These are phyloP conservation scores for Plasmodium sp. DNA, from an alignment of 169 alveolate species.

Conservation along the genomic window DNA sequence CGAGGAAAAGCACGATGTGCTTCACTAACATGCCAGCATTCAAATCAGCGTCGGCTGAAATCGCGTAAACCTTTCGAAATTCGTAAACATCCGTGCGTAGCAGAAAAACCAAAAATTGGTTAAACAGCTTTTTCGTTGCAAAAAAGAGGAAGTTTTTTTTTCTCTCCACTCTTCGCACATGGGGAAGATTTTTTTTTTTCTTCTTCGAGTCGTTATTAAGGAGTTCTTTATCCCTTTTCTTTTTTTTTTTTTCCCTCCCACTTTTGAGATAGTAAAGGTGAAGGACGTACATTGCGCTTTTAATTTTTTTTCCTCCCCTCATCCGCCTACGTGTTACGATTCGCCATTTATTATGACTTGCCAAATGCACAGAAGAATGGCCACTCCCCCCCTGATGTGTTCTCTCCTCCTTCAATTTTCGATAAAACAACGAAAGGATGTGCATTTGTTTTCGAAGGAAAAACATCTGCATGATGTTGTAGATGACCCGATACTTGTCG, in stretches of 20 bases:
- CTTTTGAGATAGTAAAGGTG: not conserved
- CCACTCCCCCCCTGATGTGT: not conserved
- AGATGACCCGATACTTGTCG: constrained; percentile 16
- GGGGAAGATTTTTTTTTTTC: not conserved
- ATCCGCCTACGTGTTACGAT: not conserved
- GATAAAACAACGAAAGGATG: constrained; percentile 33
- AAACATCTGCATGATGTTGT: constrained; percentile 24
- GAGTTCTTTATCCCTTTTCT: not conserved
- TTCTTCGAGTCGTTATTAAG: not conserved
- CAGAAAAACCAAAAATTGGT: constrained; percentile 50
- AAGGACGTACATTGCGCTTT: constrained; percentile 8
- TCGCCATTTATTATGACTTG: not conserved
- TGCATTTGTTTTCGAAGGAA: constrained; percentile 4
- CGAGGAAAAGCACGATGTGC: constrained; percentile 5
- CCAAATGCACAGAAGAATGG: not conserved
- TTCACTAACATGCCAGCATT: constrained; percentile 7
- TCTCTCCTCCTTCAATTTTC: not conserved
- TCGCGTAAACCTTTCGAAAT: constrained; percentile 13
- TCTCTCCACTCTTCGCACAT: not conserved
- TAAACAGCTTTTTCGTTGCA: constrained; percentile 48
- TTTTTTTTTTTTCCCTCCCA: not conserved
- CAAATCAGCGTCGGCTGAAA: constrained; percentile 17
- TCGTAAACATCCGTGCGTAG: constrained; percentile 31
- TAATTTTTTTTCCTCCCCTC: constrained; percentile 1
- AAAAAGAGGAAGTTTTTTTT: constrained; percentile 29